phyloP scores from a whole-genome alignment of 2,329 filamentous ascomycete genomes.

The Chaetothyriales sp. region DNA sequence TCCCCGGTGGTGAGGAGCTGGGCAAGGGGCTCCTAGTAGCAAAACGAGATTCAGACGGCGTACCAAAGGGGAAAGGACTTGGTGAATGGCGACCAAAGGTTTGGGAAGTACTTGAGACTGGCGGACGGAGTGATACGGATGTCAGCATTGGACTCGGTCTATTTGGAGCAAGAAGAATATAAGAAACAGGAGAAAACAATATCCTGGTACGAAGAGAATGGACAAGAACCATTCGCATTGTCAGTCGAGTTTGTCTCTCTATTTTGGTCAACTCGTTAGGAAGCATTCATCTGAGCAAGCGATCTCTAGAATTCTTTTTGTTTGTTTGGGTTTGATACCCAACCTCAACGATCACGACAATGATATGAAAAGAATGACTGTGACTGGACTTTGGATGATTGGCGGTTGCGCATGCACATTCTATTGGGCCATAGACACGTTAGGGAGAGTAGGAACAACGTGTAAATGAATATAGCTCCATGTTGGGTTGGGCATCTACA shows the following conservation, averaged over 20 bases:
- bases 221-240: not conserved
- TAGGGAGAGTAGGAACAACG: too few relatives aligned
- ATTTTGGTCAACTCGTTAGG: too few relatives aligned
- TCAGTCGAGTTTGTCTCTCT: not conserved
- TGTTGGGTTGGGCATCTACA: too few relatives aligned
- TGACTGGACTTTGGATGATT: too few relatives aligned
- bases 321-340: too few relatives aligned
- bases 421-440: too few relatives aligned
- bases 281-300: too few relatives aligned
- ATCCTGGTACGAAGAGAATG: not conserved
- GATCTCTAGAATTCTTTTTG: too few relatives aligned
- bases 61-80: slow-evolving; percentile 2
- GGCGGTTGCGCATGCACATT: too few relatives aligned
- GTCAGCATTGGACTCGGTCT: slow-evolving; percentile 16
- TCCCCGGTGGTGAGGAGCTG: slow-evolving; percentile 8
- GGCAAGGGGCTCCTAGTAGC: slow-evolving; percentile 14
- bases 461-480: too few relatives aligned
- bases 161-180: slow-evolving; percentile 11
- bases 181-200: not conserved
- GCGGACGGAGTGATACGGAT: slow-evolving; percentile 15
- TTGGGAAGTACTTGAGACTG: slow-evolving; percentile 18
- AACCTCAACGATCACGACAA: too few relatives aligned
- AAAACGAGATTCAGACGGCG: slow-evolving; percentile 12
- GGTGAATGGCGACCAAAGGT: slow-evolving; percentile 17
- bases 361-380: too few relatives aligned